A percentile compares a stretch with the other conserved stretches of the same genome.
These are phyloP conservation scores for Chrysoporthe puriensis DNA, from an alignment of 2,329 filamentous ascomycete genomes.

Conservation along the genomic window DNA sequence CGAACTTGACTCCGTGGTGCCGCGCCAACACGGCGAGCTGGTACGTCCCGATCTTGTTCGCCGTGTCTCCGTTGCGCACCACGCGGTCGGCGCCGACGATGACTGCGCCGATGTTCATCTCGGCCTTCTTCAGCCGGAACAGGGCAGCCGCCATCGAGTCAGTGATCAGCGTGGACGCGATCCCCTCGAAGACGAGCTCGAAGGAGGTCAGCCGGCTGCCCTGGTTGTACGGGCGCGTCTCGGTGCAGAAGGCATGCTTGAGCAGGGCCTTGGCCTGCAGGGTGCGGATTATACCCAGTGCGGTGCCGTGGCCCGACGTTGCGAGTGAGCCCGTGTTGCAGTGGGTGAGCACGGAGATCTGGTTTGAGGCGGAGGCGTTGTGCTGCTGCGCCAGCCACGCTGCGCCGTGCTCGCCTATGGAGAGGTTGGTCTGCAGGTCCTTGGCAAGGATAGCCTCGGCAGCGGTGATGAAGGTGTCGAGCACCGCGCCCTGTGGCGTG, in stretches of 20 bases:
- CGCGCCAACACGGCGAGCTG: constrained; percentile 86
- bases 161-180: constrained; percentile 88
- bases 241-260: constrained; percentile 89
- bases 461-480: constrained; percentile 72
- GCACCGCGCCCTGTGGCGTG: constrained; percentile 57
- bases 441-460: constrained; percentile 86
- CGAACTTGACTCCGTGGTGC: constrained; percentile 88
- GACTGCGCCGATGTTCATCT: constrained; percentile 77
- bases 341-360: constrained; percentile 87
- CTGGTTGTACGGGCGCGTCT: constrained; percentile 97
- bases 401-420: constrained; percentile 82
- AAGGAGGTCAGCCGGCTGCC: constrained; percentile 93
- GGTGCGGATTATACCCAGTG: constrained; percentile 88
- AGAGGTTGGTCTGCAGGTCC: constrained; percentile 84
- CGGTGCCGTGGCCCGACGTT: constrained; percentile 96
- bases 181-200: constrained; percentile 91
- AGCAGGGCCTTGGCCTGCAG: constrained; percentile 69
- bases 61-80: constrained; percentile 94
- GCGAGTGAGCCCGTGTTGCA: constrained; percentile 98
- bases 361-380: constrained; percentile 49
- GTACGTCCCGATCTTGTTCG: constrained; percentile 98
- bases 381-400: constrained; percentile 75
- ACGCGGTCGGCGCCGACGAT: constrained; percentile 95
- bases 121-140: constrained; percentile 64
- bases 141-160: constrained; percentile 96